A percentile compares a stretch with the other conserved stretches of the same genome.
Conservation (phyloP, 305 asterid species). For the Fraxinus albicans region DNA sequence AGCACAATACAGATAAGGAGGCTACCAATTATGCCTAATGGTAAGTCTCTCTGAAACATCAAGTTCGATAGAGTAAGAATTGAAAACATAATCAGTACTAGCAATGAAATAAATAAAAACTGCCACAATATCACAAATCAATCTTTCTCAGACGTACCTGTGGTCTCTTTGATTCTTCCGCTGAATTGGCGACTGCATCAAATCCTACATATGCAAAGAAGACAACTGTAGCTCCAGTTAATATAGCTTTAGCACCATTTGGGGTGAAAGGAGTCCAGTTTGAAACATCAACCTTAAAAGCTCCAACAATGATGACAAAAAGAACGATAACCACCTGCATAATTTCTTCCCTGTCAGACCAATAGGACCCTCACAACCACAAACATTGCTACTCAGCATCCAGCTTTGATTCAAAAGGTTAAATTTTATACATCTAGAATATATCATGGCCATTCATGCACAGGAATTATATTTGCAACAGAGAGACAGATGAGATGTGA, state of each 20-base stretch:
- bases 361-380: neutral
- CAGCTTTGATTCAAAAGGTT: constrained; percentile 9
- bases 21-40: constrained; percentile 89
- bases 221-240: constrained; percentile 97
- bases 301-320: constrained; percentile 70
- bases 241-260: constrained; percentile 58
- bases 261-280: constrained; percentile 96
- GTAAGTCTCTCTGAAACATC: constrained; percentile 82
- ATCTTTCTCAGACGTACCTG: constrained; percentile 50
- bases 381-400: constrained; percentile 17
- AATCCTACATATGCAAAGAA: constrained; percentile 98
- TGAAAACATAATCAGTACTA: constrained; percentile 12
- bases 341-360: constrained; percentile 31
- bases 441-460: neutral
- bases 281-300: constrained; percentile 75
- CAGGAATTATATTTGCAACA: neutral
- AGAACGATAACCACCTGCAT: constrained; percentile 81
- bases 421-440: neutral
- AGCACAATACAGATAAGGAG: constrained; percentile 68
- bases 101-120: neutral
- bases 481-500: neutral
- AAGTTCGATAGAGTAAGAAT: constrained; percentile 22
- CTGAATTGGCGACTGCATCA: constrained; percentile 98
- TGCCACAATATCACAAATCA: constrained; percentile 8
- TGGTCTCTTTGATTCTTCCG: constrained; percentile 94